Percentiles rank a stretch among this genome's conserved stretches.
These are phyloP conservation scores for Monilinia polystroma DNA, from an alignment of 2,329 filamentous ascomycete species.

Conservation along the genomic window DNA sequence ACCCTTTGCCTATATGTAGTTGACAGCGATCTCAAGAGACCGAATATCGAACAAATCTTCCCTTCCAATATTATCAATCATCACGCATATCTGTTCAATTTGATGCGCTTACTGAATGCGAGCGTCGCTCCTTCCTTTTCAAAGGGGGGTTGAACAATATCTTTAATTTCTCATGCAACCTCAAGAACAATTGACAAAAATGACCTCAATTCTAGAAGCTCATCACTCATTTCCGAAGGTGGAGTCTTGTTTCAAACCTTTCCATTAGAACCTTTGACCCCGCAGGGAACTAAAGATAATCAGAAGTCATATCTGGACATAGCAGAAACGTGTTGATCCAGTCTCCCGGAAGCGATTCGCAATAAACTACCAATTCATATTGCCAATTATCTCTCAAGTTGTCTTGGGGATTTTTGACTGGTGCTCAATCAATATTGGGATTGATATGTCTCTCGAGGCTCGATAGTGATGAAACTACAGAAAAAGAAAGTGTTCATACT, in stretches of 20 bases:
- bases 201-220: not conserved
- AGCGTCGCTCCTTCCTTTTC: conserved; percentile 5
- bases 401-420: not conserved
- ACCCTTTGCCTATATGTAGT: not conserved
- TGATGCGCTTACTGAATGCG: not conserved
- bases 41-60: not conserved
- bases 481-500: not conserved
- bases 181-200: not conserved
- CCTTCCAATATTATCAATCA: not conserved
- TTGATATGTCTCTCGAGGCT: too few species aligned
- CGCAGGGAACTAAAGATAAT: not conserved
- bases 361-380: too few species aligned
- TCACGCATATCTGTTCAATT: not conserved
- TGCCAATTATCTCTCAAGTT: not conserved
- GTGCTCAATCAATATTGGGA: not conserved
- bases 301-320: not conserved
- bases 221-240: not conserved
- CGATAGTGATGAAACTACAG: too few species aligned
- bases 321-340: not conserved
- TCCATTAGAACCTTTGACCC: not conserved
- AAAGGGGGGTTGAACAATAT: not conserved
- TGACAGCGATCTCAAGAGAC: not conserved
- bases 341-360: not conserved
- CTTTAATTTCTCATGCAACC: not conserved
- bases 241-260: not conserved